Evolutionary conservation across 495 filamentous ascomycete genomes (phyloP).

Genomic region (Saxophila tyrrhenica): DNA sequence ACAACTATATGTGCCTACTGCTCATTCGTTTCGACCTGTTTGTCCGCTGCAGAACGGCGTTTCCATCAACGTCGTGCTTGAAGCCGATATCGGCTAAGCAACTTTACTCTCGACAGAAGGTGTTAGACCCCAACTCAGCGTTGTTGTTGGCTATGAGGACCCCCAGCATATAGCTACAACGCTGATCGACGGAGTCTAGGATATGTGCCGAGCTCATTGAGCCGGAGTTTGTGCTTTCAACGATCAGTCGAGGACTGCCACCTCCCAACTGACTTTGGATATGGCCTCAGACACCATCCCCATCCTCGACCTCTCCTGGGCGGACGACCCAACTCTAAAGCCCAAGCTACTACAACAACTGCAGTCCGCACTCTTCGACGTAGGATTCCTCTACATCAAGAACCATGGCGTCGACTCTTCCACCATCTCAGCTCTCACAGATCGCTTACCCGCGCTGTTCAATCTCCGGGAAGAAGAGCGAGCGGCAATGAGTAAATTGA

Average conservation of each 20-base stretch:
- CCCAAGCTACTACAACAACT: constrained; percentile 31
- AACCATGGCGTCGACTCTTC: constrained; percentile 36
- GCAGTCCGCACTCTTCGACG: constrained; percentile 35
- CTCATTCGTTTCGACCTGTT: too few species aligned
- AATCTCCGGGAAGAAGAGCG: constrained; percentile 30
- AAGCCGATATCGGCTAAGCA: not conserved
- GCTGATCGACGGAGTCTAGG: too few species aligned
- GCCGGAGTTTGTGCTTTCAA: too few species aligned
- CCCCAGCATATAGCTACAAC: too few species aligned
- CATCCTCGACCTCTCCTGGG: constrained; percentile 37
- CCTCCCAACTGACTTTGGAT: too few species aligned
- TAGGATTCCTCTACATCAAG: constrained; percentile 43
- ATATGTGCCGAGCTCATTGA: too few species aligned
- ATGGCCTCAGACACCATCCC: constrained; percentile 19
- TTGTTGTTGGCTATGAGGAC: too few species aligned
- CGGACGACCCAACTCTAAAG: constrained; percentile 18
- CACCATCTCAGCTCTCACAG: constrained; percentile 31
- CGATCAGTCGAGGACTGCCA: too few species aligned
- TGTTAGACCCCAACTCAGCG: too few species aligned
- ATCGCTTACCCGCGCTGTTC: constrained; percentile 36
- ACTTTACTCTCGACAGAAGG: not conserved
- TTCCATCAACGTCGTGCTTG: not conserved
- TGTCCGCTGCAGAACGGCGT: not conserved
- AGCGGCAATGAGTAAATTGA: constrained; percentile 33
- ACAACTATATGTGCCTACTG: too few species aligned